A percentile compares a stretch with the other conserved stretches of the same genome.
phyloP scores from a whole-genome alignment of 257 asterid species.

The Petunia axillaris region DNA sequence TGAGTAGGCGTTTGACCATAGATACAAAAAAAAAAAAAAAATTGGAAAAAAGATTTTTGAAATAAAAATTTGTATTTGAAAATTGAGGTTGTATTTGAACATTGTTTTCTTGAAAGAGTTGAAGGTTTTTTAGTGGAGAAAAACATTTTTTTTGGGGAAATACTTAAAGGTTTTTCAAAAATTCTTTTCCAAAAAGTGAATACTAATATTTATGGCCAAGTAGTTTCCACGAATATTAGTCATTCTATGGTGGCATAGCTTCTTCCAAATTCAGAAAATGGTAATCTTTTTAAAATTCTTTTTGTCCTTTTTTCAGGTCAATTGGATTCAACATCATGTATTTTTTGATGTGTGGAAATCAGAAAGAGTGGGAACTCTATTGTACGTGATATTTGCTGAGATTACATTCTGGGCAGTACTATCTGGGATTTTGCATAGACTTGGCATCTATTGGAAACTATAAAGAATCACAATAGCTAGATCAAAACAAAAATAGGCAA shows the following conservation, averaged over 20 bases:
- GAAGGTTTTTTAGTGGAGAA: no score
- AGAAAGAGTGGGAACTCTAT: constrained; percentile 64
- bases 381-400: constrained; percentile 85
- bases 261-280: not conserved
- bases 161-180: no score
- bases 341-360: constrained; percentile 80
- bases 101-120: no score
- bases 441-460: constrained; percentile 75
- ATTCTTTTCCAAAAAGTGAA: no score
- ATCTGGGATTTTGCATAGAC: constrained; percentile 71
- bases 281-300: not conserved
- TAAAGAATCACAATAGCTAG: constrained; percentile 28
- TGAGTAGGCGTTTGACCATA: not conserved
- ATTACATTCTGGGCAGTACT: constrained; percentile 80
- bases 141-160: no score
- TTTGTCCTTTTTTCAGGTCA: constrained; percentile 53
- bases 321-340: constrained; percentile 76
- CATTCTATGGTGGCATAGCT: not conserved
- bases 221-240: not conserved
- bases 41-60: no score
- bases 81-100: no score
- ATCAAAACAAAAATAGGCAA: not conserved
- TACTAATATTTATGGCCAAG: not conserved
- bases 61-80: no score
- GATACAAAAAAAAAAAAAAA: no score